Evolutionary conservation across 208 protist genomes (phyloP).

Genomic region (Crithidia sp.): DNA sequence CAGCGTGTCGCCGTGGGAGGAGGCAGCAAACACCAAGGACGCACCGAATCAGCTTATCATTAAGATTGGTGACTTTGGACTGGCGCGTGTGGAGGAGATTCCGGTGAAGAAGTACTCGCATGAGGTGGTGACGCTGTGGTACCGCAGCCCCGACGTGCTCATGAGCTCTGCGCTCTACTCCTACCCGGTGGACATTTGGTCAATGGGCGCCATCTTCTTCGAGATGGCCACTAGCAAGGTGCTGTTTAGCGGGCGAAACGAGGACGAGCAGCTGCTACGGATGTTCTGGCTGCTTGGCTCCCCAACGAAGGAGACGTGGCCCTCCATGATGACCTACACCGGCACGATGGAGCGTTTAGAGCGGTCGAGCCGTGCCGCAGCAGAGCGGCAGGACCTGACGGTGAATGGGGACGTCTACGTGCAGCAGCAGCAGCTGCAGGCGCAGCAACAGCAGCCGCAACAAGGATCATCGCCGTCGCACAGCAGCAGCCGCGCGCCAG

Average conservation of each 20-base stretch:
- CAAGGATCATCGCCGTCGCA: slow-evolving; percentile 8
- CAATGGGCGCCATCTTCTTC: slow-evolving; percentile 94
- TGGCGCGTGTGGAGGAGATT: slow-evolving; percentile 87
- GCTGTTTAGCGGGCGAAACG: slow-evolving; percentile 82
- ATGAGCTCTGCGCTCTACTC: slow-evolving; percentile 85
- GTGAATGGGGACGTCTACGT: slow-evolving; percentile 19
- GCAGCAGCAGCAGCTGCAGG: slow-evolving; percentile 18
- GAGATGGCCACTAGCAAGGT: slow-evolving; percentile 91
- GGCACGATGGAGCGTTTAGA: slow-evolving; percentile 43
- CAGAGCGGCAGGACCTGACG: slow-evolving; percentile 23
- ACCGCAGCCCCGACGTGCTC: slow-evolving; percentile 93
- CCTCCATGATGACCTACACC: slow-evolving; percentile 81
- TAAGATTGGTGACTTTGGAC: slow-evolving; percentile 91
- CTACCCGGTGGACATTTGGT: slow-evolving; percentile 93
- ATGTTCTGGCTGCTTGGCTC: slow-evolving; percentile 94
- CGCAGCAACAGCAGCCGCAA: slow-evolving; percentile 11
- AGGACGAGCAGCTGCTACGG: slow-evolving; percentile 90
- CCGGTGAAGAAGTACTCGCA: slow-evolving; percentile 94
- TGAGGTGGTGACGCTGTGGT: slow-evolving; percentile 95
- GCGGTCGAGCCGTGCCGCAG: slow-evolving; percentile 26
- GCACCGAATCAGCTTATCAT: slow-evolving; percentile 43
- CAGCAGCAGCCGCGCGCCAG: slow-evolving; percentile 25
- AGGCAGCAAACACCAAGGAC: slow-evolving; percentile 6
- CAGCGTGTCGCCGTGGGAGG: slow-evolving; percentile 14
- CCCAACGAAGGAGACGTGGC: slow-evolving; percentile 95